Percentiles rank a stretch among this genome's conserved stretches.
Evolutionary conservation across 805 yeast species (phyloP).

Genomic region (Ogataea pilisensis): DNA sequence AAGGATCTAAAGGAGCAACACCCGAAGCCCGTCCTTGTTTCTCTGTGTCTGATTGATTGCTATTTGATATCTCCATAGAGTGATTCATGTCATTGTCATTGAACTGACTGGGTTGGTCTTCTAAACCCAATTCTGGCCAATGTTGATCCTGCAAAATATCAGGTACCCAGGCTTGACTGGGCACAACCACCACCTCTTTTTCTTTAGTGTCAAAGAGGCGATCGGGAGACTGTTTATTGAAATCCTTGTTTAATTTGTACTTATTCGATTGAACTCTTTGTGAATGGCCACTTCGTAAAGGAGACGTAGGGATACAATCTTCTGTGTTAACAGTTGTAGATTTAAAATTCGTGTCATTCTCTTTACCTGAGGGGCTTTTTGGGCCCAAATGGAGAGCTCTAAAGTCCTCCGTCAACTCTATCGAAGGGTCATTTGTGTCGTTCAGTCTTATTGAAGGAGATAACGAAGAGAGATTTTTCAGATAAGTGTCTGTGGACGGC

Average conservation of each 20-base stretch:
- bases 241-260: slow-evolving; percentile 16
- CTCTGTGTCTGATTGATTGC: not conserved
- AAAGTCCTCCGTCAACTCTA: not conserved
- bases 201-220: not conserved
- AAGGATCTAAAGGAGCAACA: slow-evolving; percentile 12
- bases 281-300: not conserved
- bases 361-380: not conserved
- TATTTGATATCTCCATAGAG: not conserved
- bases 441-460: slow-evolving; percentile 5
- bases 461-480: not conserved
- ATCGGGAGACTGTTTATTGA: slow-evolving; percentile 16
- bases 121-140: slow-evolving; percentile 20
- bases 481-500: slow-evolving; percentile 2
- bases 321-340: slow-evolving; percentile 21
- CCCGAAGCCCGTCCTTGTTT: too few relatives aligned
- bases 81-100: not conserved
- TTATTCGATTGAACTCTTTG: slow-evolving; percentile 9
- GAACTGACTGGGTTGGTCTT: not conserved
- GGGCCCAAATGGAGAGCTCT: not conserved
- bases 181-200: not conserved
- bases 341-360: not conserved
- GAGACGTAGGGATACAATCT: slow-evolving; percentile 15
- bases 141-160: slow-evolving; percentile 21
- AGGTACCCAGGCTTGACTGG: slow-evolving; percentile 23
- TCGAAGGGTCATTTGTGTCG: slow-evolving; percentile 8